Evolutionary conservation across 768 basidiomycete genomes (phyloP).

Genomic region (Suillus occidentalis): DNA sequence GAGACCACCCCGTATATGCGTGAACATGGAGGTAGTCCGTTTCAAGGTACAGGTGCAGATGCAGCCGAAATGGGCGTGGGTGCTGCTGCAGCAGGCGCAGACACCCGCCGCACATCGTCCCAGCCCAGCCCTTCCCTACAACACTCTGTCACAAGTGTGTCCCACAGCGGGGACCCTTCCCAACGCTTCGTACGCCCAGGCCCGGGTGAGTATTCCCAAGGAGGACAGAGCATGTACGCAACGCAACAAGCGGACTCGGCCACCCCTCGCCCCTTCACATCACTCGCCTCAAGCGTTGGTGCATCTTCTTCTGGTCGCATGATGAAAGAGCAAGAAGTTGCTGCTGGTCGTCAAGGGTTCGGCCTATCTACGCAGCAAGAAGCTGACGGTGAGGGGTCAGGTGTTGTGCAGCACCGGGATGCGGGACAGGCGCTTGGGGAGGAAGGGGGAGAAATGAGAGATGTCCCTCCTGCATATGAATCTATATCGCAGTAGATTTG

Average conservation of each 20-base stretch:
- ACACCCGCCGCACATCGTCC: not conserved
- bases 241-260: constrained; percentile 20
- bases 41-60: not conserved
- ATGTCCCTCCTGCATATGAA: not conserved
- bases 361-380: not conserved
- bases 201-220: not conserved
- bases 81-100: not conserved
- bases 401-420: not conserved
- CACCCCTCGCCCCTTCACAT: constrained; percentile 15
- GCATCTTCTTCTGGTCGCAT: not conserved
- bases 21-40: constrained; percentile 19
- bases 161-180: constrained; percentile 10
- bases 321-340: not conserved
- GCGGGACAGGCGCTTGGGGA: not conserved
- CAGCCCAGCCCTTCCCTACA: constrained; percentile 11
- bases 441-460: not conserved
- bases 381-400: not conserved
- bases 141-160: constrained; percentile 7
- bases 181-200: not conserved
- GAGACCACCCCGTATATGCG: constrained; percentile 24
- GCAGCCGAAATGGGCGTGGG: not conserved
- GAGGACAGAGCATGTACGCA: constrained; percentile 11
- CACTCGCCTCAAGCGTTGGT: constrained; percentile 15
- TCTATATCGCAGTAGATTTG: not conserved
- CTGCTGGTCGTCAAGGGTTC: not conserved